Percentiles rank a stretch among this genome's conserved stretches.
These are phyloP conservation scores for Lodderomyces elongisporus DNA, from an alignment of 1,139 yeast genomes.

Conservation along the genomic window DNA sequence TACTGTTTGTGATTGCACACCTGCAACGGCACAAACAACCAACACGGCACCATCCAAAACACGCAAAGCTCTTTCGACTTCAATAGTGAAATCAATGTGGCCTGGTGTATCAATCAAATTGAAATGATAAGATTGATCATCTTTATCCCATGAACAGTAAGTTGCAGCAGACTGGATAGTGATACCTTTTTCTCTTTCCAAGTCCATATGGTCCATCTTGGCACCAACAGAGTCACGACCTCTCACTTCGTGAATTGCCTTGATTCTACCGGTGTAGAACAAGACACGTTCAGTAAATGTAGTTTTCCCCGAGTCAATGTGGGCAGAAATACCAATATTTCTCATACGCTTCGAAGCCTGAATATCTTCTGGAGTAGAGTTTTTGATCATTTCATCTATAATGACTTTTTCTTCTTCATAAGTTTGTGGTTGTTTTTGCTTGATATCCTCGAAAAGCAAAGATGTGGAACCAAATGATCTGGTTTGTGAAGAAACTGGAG, in stretches of 20 bases:
- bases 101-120: constrained; percentile 97
- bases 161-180: constrained; percentile 99
- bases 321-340: constrained; percentile 97
- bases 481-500: too few relatives aligned
- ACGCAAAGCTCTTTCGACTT: constrained; percentile 94
- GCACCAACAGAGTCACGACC: constrained; percentile 99
- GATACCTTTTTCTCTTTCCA: constrained; percentile 92
- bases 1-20: constrained; percentile 97
- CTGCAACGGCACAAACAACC: constrained; percentile 96
- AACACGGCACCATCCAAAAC: constrained; percentile 97
- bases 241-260: constrained; percentile 96
- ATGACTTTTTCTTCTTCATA: constrained; percentile 71
- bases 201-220: constrained; percentile 90
- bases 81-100: constrained; percentile 96
- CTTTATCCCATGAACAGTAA: constrained; percentile 92
- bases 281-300: constrained; percentile 93
- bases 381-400: constrained; percentile 53
- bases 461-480: constrained; percentile 10
- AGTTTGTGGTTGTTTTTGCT: constrained; percentile 21
- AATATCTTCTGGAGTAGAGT: constrained; percentile 57
- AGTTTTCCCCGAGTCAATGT: constrained; percentile 80
- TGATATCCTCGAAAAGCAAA: constrained; percentile 1
- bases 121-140: constrained; percentile 66
- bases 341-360: constrained; percentile 58
- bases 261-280: constrained; percentile 94